phyloP scores from a whole-genome alignment of 2,329 filamentous ascomycete genomes.

The Hypoxylon sp. region DNA sequence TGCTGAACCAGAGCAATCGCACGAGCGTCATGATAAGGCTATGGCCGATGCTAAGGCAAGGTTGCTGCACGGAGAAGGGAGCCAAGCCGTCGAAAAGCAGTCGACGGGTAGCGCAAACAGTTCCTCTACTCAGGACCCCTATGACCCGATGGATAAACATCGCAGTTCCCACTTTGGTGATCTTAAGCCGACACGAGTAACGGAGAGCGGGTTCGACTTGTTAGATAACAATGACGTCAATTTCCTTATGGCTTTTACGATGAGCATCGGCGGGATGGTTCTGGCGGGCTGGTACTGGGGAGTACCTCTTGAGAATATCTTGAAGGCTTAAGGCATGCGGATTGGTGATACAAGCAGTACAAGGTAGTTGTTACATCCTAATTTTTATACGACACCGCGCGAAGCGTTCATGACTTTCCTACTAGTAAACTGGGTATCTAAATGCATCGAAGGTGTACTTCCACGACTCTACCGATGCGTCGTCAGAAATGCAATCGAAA shows the following conservation, averaged over 20 bases:
- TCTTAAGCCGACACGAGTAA: constrained; percentile 69
- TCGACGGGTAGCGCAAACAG: constrained; percentile 53
- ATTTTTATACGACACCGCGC: too few species aligned
- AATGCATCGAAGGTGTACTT: constrained; percentile 40
- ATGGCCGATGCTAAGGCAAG: constrained; percentile 56
- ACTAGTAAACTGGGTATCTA: constrained; percentile 34
- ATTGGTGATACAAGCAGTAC: not conserved
- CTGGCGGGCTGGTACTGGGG: constrained; percentile 71
- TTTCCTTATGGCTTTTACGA: constrained; percentile 84
- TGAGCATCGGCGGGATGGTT: constrained; percentile 83
- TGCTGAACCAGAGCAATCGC: constrained; percentile 41
- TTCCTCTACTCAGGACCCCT: constrained; percentile 56
- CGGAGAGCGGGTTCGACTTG: constrained; percentile 76
- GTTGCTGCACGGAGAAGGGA: constrained; percentile 58
- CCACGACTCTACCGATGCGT: constrained; percentile 36
- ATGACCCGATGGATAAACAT: constrained; percentile 63
- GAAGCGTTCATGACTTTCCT: not conserved
- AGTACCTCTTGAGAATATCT: constrained; percentile 61
- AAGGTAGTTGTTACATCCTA: too few species aligned
- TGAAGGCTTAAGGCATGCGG: constrained; percentile 46
- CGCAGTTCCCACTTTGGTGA: constrained; percentile 65
- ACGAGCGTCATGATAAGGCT: constrained; percentile 50
- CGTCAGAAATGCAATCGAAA: constrained; percentile 42
- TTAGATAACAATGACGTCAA: constrained; percentile 98
- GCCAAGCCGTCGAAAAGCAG: constrained; percentile 56